Percentiles rank a stretch among this genome's conserved stretches.
Evolutionary conservation across 345 rosid species (phyloP).

Genomic region (Salix arbutifolia): DNA sequence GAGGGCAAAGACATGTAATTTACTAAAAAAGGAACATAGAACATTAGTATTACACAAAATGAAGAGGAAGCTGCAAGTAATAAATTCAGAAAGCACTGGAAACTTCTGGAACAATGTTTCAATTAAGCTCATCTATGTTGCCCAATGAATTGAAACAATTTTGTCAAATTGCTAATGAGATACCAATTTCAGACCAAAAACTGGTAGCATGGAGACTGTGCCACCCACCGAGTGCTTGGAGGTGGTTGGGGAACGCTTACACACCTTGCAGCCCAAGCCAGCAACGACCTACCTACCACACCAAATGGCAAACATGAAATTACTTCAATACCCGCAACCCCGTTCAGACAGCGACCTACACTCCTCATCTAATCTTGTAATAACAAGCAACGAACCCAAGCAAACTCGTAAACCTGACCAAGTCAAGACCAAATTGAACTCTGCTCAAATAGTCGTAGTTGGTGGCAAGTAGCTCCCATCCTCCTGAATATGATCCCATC

Average conservation of each 20-base stretch:
- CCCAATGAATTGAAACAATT: too few species aligned
- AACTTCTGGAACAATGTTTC: too few species aligned
- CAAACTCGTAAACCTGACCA: neutral
- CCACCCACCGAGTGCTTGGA: neutral
- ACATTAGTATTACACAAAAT: too few species aligned
- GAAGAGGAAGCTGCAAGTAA: too few species aligned
- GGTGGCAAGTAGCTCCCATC: neutral
- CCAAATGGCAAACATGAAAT: neutral
- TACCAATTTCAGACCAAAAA: neutral
- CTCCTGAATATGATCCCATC: neutral
- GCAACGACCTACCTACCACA: neutral
- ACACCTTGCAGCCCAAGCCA: neutral
- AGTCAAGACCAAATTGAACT: neutral
- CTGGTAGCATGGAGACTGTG: neutral
- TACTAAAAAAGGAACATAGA: too few species aligned
- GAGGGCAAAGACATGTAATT: too few species aligned
- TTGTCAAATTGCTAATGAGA: neutral
- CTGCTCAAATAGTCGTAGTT: neutral
- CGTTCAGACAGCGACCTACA: neutral
- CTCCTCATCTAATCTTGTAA: neutral
- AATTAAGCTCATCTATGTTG: too few species aligned
- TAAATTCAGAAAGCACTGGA: neutral
- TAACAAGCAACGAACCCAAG: neutral
- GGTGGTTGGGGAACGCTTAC: neutral
- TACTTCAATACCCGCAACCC: neutral